Evolutionary conservation across 805 yeast species (phyloP).

Genomic region (Cyberlindnera xylosilytica): DNA sequence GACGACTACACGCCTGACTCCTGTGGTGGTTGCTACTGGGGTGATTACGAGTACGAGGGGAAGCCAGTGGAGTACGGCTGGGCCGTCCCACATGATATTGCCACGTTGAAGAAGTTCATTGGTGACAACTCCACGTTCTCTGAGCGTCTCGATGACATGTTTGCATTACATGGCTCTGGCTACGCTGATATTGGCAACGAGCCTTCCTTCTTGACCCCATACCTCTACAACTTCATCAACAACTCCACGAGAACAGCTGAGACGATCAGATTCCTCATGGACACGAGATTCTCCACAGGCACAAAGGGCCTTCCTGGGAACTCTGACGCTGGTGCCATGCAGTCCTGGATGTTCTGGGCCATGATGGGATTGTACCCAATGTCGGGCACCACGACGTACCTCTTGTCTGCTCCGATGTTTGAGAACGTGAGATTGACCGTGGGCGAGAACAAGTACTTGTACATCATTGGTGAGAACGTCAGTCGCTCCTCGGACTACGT

Average conservation of each 20-base stretch:
- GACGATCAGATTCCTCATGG: conserved; percentile 29
- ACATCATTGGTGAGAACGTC: conserved; percentile 25
- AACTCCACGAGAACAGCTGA: conserved; percentile 30
- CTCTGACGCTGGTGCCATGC: conserved; percentile 39
- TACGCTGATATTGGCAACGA: conserved; percentile 37
- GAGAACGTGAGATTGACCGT: conserved; percentile 24
- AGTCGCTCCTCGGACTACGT: conserved; percentile 21
- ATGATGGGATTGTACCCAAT: conserved; percentile 35
- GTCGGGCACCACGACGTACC: conserved; percentile 34
- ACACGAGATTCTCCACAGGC: conserved; percentile 28
- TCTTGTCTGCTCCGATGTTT: conserved; percentile 32
- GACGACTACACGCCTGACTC: conserved; percentile 30
- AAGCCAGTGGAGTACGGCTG: conserved; percentile 35
- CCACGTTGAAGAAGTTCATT: conserved; percentile 26
- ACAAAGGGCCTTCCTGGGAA: conserved; percentile 34
- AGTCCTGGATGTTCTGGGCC: conserved; percentile 34
- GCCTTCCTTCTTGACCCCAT: conserved; percentile 36
- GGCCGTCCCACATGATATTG: conserved; percentile 35
- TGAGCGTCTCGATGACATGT: conserved; percentile 35
- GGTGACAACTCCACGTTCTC: conserved; percentile 30
- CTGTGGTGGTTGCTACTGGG: conserved; percentile 36
- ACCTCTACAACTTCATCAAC: conserved; percentile 32
- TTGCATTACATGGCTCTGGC: conserved; percentile 27
- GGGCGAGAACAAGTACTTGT: conserved; percentile 26
- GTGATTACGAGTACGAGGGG: conserved; percentile 33